A percentile compares a stretch with the other conserved stretches of the same genome.
Evolutionary conservation across 179 eudicot species (phyloP).

Genomic region (Silene coronaria): DNA sequence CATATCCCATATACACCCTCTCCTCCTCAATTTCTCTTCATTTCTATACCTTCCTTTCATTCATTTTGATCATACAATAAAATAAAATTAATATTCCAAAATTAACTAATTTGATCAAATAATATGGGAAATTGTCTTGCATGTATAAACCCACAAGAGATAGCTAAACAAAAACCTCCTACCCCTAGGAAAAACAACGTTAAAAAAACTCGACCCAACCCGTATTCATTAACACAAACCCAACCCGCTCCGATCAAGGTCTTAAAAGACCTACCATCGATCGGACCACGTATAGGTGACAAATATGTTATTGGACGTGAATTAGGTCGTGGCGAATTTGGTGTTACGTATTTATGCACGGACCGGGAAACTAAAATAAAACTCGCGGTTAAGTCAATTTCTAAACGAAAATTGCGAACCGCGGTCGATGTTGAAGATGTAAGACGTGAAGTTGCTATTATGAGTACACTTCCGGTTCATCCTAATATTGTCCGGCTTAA

Average conservation of each 20-base stretch:
- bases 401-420: constrained; percentile 64
- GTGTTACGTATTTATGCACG: constrained; percentile 70
- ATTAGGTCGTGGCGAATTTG: constrained; percentile 86
- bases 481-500: constrained; percentile 57
- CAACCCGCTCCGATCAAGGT: constrained; percentile 50
- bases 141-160: constrained; percentile 44
- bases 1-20: constrained; percentile 4
- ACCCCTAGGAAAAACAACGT: constrained; percentile 20
- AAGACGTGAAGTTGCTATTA: constrained; percentile 67
- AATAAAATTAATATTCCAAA: not conserved
- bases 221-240: constrained; percentile 33
- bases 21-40: constrained; percentile 4
- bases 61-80: not conserved
- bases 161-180: constrained; percentile 18
- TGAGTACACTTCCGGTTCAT: constrained; percentile 67
- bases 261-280: constrained; percentile 42
- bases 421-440: constrained; percentile 78
- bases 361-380: constrained; percentile 56
- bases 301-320: constrained; percentile 68
- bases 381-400: constrained; percentile 70
- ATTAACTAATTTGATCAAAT: not conserved
- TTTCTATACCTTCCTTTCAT: not conserved
- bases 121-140: constrained; percentile 68
- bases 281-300: constrained; percentile 53
- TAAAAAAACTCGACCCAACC: constrained; percentile 41